Conservation (phyloP, 2,329 filamentous ascomycete genomes). For the Chrysoporthe cubensis region DNA sequence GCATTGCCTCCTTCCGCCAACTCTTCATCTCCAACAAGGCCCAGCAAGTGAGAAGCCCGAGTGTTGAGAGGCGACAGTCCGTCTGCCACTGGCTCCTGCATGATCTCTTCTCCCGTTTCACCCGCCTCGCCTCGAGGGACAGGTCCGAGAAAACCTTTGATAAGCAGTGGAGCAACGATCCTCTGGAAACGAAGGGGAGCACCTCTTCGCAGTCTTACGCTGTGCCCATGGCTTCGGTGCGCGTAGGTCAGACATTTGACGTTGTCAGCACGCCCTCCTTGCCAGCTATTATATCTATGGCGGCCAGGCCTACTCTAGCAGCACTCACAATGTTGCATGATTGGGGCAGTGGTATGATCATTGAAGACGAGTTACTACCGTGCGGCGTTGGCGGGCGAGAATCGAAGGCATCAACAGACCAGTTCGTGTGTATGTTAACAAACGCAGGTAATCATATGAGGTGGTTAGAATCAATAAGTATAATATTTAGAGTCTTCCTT, state of each 20-base stretch:
- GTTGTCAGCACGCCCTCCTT: background rate
- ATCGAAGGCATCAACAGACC: background rate
- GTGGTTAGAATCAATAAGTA: no score
- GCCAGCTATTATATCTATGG: background rate
- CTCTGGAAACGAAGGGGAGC: background rate
- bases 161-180: background rate
- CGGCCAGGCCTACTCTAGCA: background rate
- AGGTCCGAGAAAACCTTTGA: background rate
- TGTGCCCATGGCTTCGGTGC: background rate
- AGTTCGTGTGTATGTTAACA: no score
- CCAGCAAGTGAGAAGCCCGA: background rate
- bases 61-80: background rate
- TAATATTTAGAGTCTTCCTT: no score
- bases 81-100: background rate
- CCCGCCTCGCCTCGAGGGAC: background rate
- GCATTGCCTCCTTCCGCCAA: slow-evolving; percentile 4
- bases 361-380: background rate
- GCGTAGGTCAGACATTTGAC: background rate
- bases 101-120: background rate
- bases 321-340: background rate
- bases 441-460: no score
- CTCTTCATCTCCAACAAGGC: background rate
- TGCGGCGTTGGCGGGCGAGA: background rate
- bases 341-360: background rate
- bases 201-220: background rate